Base-by-base conservation (phyloP, 441 rosid species). In the Raphanus hybrid region DNA sequence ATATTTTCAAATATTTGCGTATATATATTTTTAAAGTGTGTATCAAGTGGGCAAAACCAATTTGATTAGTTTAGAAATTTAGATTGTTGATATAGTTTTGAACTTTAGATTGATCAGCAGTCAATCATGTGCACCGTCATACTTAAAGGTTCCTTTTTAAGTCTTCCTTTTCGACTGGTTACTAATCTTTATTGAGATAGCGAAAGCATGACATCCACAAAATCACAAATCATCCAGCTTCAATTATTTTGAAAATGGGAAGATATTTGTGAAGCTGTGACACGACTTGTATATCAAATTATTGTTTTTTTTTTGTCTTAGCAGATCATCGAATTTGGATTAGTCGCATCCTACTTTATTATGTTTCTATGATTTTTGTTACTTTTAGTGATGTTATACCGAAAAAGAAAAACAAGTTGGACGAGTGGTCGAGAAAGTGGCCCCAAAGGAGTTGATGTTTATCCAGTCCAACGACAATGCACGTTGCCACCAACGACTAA, bases 11-110 rank as follows among this genome's bases (percentile, higher is more conserved):
- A 20, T 52, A 37, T 54, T 16, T 70, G 65, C 70, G 62, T 15
- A 23, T 18, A 20, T 11, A 0, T 8, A 8, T 58, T 7, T 55
- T 18, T 18, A 23, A 23, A 3, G 9, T 29, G 0, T 67, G 5
- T 67, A 34, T 35, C 70, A 76, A 70, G 71, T 69, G 35, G 75
- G 69, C 26, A 34, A 12, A 34, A 35, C 52, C 67, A 16, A 27
- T 3, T 29, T 74, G 72, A 37, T 48, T 26, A 57, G n/a, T 9
- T 6, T 8, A 11, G 11, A 57, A 23, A 23, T 23, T 23, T 23
- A 23, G 26, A 23, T 23, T 23, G 26, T 23, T 32, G 18, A 18
- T 18, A 18, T 18, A 18, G 18, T 18, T 18, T 18, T 18, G 18
- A 18, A 18, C 18, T 18, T 18, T 18, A 18, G 7, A 34, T 10